These are phyloP conservation scores for Blastobotrys petasosporus DNA, from an alignment of 1,139 yeast genomes.

Conservation along the genomic window DNA sequence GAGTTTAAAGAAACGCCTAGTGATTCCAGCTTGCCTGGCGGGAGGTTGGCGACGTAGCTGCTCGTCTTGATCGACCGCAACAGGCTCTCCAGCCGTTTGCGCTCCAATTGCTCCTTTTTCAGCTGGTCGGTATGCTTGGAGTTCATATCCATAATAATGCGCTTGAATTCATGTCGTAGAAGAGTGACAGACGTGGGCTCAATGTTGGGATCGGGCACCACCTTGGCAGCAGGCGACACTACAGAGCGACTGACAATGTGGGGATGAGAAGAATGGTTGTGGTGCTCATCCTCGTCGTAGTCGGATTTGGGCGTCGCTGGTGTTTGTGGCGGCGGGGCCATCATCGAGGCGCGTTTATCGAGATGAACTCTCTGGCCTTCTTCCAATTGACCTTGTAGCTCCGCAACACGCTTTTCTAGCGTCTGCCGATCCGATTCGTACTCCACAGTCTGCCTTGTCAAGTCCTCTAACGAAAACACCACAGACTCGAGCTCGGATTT, in stretches of 20 bases:
- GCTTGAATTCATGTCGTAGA: constrained; percentile 64
- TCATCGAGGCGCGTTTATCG: constrained; percentile 25
- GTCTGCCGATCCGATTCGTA: constrained; percentile 32
- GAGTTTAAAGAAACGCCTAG: constrained; percentile 14
- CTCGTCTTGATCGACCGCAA: constrained; percentile 27
- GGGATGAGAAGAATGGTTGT: not conserved
- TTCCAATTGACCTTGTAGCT: constrained; percentile 24
- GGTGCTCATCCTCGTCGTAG: not conserved
- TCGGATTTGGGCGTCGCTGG: not conserved
- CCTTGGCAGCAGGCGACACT: not conserved
- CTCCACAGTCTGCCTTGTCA: constrained; percentile 34
- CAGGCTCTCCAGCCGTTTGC: constrained; percentile 45
- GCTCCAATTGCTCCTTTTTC: constrained; percentile 50
- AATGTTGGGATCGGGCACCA: constrained; percentile 1
- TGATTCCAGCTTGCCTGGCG: constrained; percentile 19
- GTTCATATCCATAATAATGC: constrained; percentile 58
- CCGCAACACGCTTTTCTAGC: constrained; percentile 26
- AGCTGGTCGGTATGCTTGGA: constrained; percentile 55
- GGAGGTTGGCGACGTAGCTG: constrained; percentile 20
- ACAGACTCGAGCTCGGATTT: constrained; percentile 31
- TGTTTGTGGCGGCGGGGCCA: constrained; percentile 5
- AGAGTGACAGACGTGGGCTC: constrained; percentile 32
- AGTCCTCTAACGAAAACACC: constrained; percentile 32
- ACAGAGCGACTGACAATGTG: not conserved
- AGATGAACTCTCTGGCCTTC: constrained; percentile 18